phyloP scores from a whole-genome alignment of 192 early-diverging fungal genomes.

The Pilobolus umbonatus region DNA sequence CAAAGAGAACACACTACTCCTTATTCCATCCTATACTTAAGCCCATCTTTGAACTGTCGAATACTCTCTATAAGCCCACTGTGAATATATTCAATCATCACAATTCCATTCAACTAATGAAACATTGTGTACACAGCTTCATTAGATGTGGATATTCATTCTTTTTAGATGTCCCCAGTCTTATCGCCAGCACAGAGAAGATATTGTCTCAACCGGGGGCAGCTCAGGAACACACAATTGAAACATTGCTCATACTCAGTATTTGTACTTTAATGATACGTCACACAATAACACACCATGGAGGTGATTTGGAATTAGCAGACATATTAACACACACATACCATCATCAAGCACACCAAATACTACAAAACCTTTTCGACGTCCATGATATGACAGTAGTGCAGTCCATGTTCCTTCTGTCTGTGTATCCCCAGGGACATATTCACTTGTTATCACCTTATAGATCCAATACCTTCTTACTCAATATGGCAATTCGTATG shows the following conservation, averaged over 20 bases:
- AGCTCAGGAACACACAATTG: constrained; percentile 10
- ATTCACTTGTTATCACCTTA: constrained; percentile 7
- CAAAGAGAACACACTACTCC: background rate
- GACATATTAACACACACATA: constrained; percentile 17
- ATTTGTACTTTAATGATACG: constrained; percentile 26
- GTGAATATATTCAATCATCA: constrained; percentile 8
- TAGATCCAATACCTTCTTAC: constrained; percentile 1
- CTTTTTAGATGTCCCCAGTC: constrained; percentile 13
- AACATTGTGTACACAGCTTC: constrained; percentile 27
- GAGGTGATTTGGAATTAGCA: background rate
- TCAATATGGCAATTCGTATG: constrained; percentile 12
- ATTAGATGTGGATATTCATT: constrained; percentile 19
- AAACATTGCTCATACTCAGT: constrained; percentile 17
- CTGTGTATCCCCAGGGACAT: constrained; percentile 18
- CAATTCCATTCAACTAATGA: constrained; percentile 24
- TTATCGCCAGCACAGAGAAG: constrained; percentile 1
- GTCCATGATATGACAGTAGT: constrained; percentile 18
- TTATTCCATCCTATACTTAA: background rate
- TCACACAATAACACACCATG: constrained; percentile 20
- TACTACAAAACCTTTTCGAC: constrained; percentile 32
- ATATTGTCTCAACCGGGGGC: constrained; percentile 1
- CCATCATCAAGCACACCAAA: constrained; percentile 11
- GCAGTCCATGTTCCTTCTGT: constrained; percentile 26
- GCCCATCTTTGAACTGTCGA: background rate
- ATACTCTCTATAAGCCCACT: constrained; percentile 2